phyloP scores from a whole-genome alignment of 208 protist species.

The Angomonas desouzai region DNA sequence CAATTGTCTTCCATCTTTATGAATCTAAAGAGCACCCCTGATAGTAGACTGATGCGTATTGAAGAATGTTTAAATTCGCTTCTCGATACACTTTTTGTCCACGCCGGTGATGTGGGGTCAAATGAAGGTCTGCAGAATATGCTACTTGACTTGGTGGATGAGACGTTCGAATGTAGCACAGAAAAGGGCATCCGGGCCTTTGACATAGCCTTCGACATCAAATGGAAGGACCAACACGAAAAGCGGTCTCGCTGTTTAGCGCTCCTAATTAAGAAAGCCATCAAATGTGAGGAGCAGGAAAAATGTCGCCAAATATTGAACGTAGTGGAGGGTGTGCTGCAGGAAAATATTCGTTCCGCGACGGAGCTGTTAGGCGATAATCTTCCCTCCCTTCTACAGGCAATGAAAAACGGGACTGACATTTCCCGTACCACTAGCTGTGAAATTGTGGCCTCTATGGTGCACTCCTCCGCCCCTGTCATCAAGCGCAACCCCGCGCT shows the following conservation, averaged over 20 bases:
- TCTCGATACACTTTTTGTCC: conserved; percentile 64
- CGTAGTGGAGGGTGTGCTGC: conserved; percentile 45
- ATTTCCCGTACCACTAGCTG: conserved; percentile 47
- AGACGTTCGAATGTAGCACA: conserved; percentile 55
- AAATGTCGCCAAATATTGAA: conserved; percentile 41
- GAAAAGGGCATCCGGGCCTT: conserved; percentile 69
- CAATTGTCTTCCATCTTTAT: conserved; percentile 72
- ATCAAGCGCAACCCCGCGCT: conserved; percentile 72
- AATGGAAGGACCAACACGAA: conserved; percentile 75
- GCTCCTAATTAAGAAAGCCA: conserved; percentile 54
- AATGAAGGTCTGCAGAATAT: conserved; percentile 50
- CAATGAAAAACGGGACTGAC: conserved; percentile 22
- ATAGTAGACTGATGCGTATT: conserved; percentile 42
- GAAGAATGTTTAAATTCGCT: conserved; percentile 74
- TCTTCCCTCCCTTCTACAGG: conserved; percentile 22
- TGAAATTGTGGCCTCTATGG: conserved; percentile 65
- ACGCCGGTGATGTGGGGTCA: conserved; percentile 51
- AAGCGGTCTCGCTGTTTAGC: conserved; percentile 60
- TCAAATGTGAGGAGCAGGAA: conserved; percentile 31
- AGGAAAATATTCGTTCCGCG: conserved; percentile 74
- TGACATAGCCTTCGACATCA: conserved; percentile 73
- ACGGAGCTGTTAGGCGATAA: conserved; percentile 60
- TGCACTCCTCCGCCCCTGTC: conserved; percentile 42
- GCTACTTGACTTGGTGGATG: conserved; percentile 55
- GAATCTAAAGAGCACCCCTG: conserved; percentile 60